Conservation (phyloP, 495 filamentous ascomycete species). For the Penicillium soppii region DNA sequence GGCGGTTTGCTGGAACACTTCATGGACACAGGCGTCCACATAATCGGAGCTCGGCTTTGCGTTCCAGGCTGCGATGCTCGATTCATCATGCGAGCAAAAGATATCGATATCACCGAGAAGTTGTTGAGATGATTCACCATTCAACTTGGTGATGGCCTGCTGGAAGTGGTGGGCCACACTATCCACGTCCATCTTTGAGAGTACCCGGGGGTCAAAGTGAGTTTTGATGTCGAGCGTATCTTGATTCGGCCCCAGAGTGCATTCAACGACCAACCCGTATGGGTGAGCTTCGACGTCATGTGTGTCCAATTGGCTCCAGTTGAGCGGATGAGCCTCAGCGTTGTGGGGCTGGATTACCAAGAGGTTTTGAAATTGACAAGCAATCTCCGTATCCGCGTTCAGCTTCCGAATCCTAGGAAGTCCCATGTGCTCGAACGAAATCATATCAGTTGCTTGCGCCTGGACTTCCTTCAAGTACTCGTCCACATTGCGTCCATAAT, state of each 20-base stretch:
- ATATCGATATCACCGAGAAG: too few relatives aligned
- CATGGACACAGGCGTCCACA: too few relatives aligned
- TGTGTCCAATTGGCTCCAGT: neutral
- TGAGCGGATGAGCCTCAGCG: neutral
- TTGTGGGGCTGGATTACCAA: conserved; percentile 10
- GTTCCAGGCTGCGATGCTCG: too few relatives aligned
- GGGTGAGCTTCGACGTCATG: neutral
- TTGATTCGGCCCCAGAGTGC: neutral
- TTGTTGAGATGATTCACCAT: too few relatives aligned
- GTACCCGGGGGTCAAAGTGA: neutral
- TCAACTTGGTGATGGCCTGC: too few relatives aligned
- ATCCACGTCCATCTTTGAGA: too few relatives aligned
- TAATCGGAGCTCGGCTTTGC: too few relatives aligned
- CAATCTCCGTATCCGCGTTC: conserved; percentile 45
- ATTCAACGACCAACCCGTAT: conserved; percentile 5
- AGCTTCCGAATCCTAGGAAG: conserved; percentile 53
- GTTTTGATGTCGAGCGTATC: neutral
- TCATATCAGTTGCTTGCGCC: conserved; percentile 30
- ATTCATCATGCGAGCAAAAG: too few relatives aligned
- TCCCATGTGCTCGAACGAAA: conserved; percentile 43
- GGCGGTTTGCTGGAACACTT: too few relatives aligned
- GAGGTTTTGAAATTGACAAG: conserved; percentile 53
- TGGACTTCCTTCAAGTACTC: conserved; percentile 42
- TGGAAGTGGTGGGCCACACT: too few relatives aligned
- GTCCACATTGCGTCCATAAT: conserved; percentile 18